Conservation (phyloP, 441 rosid species). For the Eutrema salsugineum region DNA sequence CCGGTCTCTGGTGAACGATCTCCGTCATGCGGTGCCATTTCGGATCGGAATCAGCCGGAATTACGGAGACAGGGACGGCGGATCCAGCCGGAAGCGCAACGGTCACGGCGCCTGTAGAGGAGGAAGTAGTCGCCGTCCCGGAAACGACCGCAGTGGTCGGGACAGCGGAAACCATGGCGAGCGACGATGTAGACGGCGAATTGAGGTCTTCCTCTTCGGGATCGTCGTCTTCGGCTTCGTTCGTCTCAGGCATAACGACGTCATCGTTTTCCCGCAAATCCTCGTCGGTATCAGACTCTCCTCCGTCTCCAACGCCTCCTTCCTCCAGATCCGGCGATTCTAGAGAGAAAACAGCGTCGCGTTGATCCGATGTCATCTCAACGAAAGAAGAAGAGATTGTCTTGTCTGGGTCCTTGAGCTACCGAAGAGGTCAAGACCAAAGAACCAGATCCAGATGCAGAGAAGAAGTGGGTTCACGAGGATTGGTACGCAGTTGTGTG, state of each 20-base stretch:
- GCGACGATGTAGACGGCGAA: slow-evolving; percentile 34
- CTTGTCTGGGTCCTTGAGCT: slow-evolving; percentile 45
- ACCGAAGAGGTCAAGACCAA: slow-evolving; percentile 12
- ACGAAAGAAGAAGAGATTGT: slow-evolving; percentile 36
- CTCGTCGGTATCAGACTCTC: slow-evolving; percentile 43
- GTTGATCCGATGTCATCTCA: slow-evolving; percentile 39
- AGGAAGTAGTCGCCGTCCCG: slow-evolving; percentile 7
- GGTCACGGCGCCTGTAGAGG: slow-evolving; percentile 44
- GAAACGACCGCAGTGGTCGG: slow-evolving; percentile 4
- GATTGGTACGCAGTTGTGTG: slow-evolving; percentile 33
- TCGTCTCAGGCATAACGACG: slow-evolving; percentile 43
- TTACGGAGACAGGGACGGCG: slow-evolving; percentile 34
- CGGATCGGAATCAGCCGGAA: slow-evolving; percentile 38
- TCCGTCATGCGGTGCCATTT: slow-evolving; percentile 50
- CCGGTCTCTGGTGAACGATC: slow-evolving; percentile 46
- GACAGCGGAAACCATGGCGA: slow-evolving; percentile 26
- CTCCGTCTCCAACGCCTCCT: slow-evolving; percentile 24
- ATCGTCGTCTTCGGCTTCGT: slow-evolving; percentile 48
- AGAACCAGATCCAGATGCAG: neutral
- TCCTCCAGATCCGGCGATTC: slow-evolving; percentile 66
- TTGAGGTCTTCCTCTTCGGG: slow-evolving; percentile 57
- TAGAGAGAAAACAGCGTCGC: slow-evolving; percentile 54
- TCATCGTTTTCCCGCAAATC: slow-evolving; percentile 35
- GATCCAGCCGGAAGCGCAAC: slow-evolving; percentile 42
- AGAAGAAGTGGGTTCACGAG: slow-evolving; percentile 39